phyloP scores from a whole-genome alignment of 768 basidiomycete genomes.

The Serendipita vermifera region DNA sequence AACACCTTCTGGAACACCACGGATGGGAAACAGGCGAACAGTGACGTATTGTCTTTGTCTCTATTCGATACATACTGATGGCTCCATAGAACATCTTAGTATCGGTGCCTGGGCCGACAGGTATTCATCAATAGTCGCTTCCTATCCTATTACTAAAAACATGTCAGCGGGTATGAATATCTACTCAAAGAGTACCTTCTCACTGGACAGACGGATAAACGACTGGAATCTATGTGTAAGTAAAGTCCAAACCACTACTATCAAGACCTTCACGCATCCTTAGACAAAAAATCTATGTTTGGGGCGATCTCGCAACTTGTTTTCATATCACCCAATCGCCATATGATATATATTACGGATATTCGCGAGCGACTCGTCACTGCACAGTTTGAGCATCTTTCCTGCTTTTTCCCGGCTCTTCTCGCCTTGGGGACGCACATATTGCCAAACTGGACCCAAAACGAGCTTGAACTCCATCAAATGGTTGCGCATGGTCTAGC shows the following conservation, averaged over 20 bases:
- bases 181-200: slow-evolving; percentile 19
- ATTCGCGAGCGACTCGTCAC: slow-evolving; percentile 8
- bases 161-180: slow-evolving; percentile 21
- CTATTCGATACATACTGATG: not conserved
- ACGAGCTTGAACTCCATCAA: slow-evolving; percentile 12
- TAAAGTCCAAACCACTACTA: too few relatives aligned
- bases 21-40: slow-evolving; percentile 5
- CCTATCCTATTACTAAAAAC: too few relatives aligned
- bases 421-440: not conserved
- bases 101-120: not conserved
- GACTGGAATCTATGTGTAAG: slow-evolving; percentile 18
- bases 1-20: slow-evolving; percentile 10
- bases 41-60: not conserved
- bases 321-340: slow-evolving; percentile 16
- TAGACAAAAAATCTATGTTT: too few relatives aligned
- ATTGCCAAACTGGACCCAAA: not conserved
- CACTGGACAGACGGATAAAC: slow-evolving; percentile 14
- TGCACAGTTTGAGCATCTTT: slow-evolving; percentile 15
- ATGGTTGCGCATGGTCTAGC: slow-evolving; percentile 20
- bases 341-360: slow-evolving; percentile 19
- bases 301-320: slow-evolving; percentile 18
- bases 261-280: slow-evolving; percentile 17
- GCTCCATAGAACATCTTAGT: not conserved
- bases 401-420: slow-evolving; percentile 12
- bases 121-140: too few relatives aligned